Percentiles rank a stretch among this genome's conserved stretches.
Conservation (phyloP, 306 rosid species). For the Sicyos edulis region DNA sequence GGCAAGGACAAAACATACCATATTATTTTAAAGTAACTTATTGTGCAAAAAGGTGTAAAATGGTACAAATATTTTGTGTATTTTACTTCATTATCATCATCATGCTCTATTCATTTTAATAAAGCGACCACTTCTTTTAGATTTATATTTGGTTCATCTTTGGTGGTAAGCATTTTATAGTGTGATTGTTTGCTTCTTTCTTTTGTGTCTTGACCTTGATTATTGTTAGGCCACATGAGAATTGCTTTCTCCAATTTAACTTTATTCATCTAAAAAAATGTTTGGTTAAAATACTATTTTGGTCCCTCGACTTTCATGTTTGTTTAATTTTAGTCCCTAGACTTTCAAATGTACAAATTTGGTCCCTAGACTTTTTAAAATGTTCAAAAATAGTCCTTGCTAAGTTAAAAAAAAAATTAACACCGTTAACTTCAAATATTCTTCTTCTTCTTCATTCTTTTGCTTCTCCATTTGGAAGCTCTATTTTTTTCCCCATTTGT, state of each 20-base stretch:
- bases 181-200: constrained; percentile 7
- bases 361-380: too few species aligned
- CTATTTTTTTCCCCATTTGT: too few species aligned
- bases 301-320: too few species aligned
- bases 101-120: not conserved
- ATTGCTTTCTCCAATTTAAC: not conserved
- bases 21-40: not conserved
- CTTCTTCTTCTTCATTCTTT: too few species aligned
- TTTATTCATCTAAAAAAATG: not conserved
- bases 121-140: not conserved
- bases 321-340: too few species aligned
- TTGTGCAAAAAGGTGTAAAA: not conserved
- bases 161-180: not conserved
- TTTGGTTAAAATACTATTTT: too few species aligned
- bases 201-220: constrained; percentile 7
- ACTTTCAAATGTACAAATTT: too few species aligned
- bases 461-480: too few species aligned
- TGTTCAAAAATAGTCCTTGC: too few species aligned
- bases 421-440: too few species aligned
- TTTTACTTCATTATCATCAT: not conserved
- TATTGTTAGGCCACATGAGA: constrained; percentile 7
- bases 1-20: not conserved
- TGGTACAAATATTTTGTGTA: not conserved
- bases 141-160: not conserved
- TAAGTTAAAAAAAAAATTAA: too few species aligned